Conservation (phyloP, 2,329 filamentous ascomycete genomes). For the Aspergillus flavus region DNA sequence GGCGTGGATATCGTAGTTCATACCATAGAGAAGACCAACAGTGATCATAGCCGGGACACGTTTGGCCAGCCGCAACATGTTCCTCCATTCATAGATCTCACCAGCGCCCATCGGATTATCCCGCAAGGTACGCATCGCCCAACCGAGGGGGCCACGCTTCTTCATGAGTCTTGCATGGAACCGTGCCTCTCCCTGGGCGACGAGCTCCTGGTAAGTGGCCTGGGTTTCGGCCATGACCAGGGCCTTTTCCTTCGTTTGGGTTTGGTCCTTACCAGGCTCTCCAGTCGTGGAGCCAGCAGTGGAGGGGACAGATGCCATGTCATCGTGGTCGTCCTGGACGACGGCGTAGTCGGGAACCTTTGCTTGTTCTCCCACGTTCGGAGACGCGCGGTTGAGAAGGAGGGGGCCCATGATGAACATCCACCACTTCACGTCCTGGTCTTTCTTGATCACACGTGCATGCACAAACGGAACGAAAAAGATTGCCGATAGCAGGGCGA, state of each 20-base stretch:
- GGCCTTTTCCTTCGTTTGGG: conserved; percentile 38
- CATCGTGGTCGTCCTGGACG: conserved; percentile 63
- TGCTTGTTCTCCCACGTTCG: conserved; percentile 56
- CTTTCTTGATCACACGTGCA: conserved; percentile 68
- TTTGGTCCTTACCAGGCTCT: conserved; percentile 20
- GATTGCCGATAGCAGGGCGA: conserved; percentile 61
- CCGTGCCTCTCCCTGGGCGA: conserved; percentile 58
- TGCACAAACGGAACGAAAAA: conserved; percentile 76
- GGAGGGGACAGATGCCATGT: conserved; percentile 40
- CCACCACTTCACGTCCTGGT: conserved; percentile 66
- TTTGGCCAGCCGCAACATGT: conserved; percentile 64
- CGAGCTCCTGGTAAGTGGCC: conserved; percentile 63
- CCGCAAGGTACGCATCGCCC: conserved; percentile 78
- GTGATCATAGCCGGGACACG: conserved; percentile 70
- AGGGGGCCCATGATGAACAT: conserved; percentile 65
- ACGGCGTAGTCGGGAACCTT: conserved; percentile 76
- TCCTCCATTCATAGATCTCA: conserved; percentile 72
- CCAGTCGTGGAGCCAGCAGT: background rate
- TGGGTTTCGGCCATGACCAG: conserved; percentile 52
- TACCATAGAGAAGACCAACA: conserved; percentile 68
- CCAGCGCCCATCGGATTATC: conserved; percentile 73
- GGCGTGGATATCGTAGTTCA: conserved; percentile 80
- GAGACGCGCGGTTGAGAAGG: conserved; percentile 62
- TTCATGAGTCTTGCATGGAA: conserved; percentile 66
- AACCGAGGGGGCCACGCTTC: conserved; percentile 70